Conservation (phyloP, 305 asterid genomes). For the Vinca major region DNA sequence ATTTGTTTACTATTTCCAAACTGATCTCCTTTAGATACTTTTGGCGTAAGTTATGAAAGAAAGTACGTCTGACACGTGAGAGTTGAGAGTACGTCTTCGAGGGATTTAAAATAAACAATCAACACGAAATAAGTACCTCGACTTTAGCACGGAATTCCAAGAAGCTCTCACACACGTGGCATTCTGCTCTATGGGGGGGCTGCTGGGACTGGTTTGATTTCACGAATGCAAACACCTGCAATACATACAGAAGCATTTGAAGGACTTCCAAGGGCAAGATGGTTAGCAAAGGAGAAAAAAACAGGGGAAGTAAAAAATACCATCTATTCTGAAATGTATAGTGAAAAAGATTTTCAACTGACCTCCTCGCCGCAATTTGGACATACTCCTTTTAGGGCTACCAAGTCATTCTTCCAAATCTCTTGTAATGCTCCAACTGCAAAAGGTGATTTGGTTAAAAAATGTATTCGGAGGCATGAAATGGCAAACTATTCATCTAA, state of each 20-base stretch:
- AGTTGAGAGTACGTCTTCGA: neutral
- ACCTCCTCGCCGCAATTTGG: constrained; percentile 98
- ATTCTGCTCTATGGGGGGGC: constrained; percentile 70
- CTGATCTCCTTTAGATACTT: neutral
- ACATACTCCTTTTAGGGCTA: constrained; percentile 83
- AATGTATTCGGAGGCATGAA: neutral
- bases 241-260: constrained; percentile 11
- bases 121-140: constrained; percentile 46
- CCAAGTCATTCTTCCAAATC: constrained; percentile 82
- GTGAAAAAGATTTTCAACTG: constrained; percentile 15
- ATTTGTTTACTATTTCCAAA: neutral
- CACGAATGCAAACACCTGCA: constrained; percentile 93
- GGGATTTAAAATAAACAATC: neutral
- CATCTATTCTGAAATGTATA: neutral
- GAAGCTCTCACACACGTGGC: constrained; percentile 91
- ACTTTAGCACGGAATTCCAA: constrained; percentile 76
- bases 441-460: constrained; percentile 26
- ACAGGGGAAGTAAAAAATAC: neutral
- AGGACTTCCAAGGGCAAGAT: neutral
- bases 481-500: neutral
- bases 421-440: constrained; percentile 82
- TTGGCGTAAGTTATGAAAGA: neutral
- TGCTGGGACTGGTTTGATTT: constrained; percentile 46
- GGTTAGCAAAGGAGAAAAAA: neutral
- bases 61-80: neutral